Conservation (phyloP, 371 early-diverging fungal species). For the Basidiobolus heterosporus region DNA sequence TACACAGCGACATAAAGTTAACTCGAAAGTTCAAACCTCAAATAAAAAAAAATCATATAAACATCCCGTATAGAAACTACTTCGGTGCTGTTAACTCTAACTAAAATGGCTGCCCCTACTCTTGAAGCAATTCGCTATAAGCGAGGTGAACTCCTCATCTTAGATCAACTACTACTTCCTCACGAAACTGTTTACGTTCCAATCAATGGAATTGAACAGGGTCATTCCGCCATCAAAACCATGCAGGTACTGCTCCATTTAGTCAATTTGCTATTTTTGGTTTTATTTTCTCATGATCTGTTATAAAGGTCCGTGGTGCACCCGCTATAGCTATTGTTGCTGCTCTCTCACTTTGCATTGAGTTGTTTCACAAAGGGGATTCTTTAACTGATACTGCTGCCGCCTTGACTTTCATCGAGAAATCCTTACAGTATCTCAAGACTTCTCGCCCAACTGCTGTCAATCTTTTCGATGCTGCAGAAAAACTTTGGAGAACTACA, state of each 20-base stretch:
- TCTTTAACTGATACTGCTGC: slow-evolving; percentile 1
- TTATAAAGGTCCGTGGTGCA: slow-evolving; percentile 47
- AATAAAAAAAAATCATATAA: no score
- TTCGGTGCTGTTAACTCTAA: neutral
- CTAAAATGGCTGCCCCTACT: slow-evolving; percentile 12
- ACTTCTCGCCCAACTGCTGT: slow-evolving; percentile 92
- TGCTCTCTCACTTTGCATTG: slow-evolving; percentile 76
- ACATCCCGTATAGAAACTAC: no score
- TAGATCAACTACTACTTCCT: slow-evolving; percentile 86
- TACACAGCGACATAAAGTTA: no score
- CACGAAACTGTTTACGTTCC: slow-evolving; percentile 66
- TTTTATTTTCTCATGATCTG: neutral
- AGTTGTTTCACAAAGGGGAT: slow-evolving; percentile 26
- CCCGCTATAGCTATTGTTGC: slow-evolving; percentile 97
- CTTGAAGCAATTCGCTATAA: slow-evolving; percentile 67
- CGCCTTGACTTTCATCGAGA: slow-evolving; percentile 31
- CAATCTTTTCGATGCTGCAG: slow-evolving; percentile 86
- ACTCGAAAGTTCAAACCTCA: no score
- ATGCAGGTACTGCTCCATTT: slow-evolving; percentile 48
- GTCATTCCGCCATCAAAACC: slow-evolving; percentile 75
- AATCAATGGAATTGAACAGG: slow-evolving; percentile 44
- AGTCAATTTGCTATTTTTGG: no score
- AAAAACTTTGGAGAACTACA: slow-evolving; percentile 34
- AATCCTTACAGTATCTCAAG: slow-evolving; percentile 57
- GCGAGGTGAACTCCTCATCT: slow-evolving; percentile 45